Evolutionary conservation across 768 basidiomycete species (phyloP), one percentile per base, ranked within the genome.

Genomic region (Cyathus striatus): DNA sequence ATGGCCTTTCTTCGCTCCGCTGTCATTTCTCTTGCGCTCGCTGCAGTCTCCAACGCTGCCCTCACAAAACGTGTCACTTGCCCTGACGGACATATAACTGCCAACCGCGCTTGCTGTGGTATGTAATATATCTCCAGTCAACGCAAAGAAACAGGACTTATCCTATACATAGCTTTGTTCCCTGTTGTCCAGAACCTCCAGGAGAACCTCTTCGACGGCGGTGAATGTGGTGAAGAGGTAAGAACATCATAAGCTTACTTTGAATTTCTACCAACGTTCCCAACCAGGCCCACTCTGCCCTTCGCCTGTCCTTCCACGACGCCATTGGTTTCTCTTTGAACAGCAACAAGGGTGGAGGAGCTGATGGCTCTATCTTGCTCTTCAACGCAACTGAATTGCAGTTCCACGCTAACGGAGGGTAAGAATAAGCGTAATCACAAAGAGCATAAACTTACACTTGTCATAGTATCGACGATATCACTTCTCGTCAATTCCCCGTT

Each of bases 181-280:
- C 55, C 52, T 16, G 38, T 50, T 16, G 52, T 56, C 23, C 51
- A 62, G 56, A 55, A 57, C 42, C 46, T 66, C 16, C 63, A 64
- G 47, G 35, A 57, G 34, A 52, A 55, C 21, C 54, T 66, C 16
- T 65, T 65, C 55, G 60, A 64, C 38, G 53, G 53, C 24, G 60
- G 52, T 26, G 55, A 63, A 44, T 66, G 65, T 45, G 61, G 63
- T 36, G 61, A 64, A 44, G 54, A 60, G 40, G n/a, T n/a, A n/a
- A n/a, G n/a, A n/a, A n/a, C n/a, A n/a, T n/a, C n/a, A n/a, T n/a
- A n/a, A n/a, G n/a, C n/a, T n/a, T n/a, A n/a, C n/a, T n/a, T n/a
- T n/a, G n/a, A n/a, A n/a, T n/a, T n/a, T n/a, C n/a, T n/a, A n/a
- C n/a, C n/a, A n/a, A n/a, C n/a, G n/a, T n/a, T n/a, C n/a, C n/a